Conservation (phyloP, 768 basidiomycete genomes). For the Hortiboletus campestris region DNA sequence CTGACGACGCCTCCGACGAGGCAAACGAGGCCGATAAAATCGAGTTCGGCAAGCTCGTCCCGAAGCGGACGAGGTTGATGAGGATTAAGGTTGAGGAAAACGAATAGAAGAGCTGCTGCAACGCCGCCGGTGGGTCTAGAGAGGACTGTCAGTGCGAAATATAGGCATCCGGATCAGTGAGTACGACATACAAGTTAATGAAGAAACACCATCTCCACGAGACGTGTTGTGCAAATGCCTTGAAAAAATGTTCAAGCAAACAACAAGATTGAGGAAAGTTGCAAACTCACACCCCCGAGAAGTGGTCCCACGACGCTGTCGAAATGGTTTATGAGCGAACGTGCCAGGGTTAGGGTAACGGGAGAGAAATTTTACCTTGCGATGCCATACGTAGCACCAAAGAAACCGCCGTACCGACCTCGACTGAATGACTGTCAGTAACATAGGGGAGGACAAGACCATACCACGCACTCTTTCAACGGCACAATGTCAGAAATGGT, state of each 20-base stretch:
- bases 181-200: slow-evolving; percentile 58
- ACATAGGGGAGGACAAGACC: neutral
- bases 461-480: slow-evolving; percentile 58
- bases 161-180: neutral
- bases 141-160: neutral
- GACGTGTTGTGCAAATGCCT: slow-evolving; percentile 69
- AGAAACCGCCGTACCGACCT: slow-evolving; percentile 71
- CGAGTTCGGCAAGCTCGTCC: slow-evolving; percentile 64
- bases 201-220: slow-evolving; percentile 87
- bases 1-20: slow-evolving; percentile 66
- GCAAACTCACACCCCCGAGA: slow-evolving; percentile 66
- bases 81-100: slow-evolving; percentile 80
- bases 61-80: slow-evolving; percentile 55
- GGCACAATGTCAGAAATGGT: slow-evolving; percentile 83
- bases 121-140: slow-evolving; percentile 70
- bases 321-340: neutral
- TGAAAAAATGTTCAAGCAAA: slow-evolving; percentile 1
- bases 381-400: slow-evolving; percentile 79
- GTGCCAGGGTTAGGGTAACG: neutral
- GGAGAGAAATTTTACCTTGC: slow-evolving; percentile 36
- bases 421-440: slow-evolving; percentile 45
- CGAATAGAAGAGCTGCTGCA: slow-evolving; percentile 59
- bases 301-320: slow-evolving; percentile 74
- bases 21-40: slow-evolving; percentile 64
- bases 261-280: neutral